phyloP scores from a whole-genome alignment of 1,284 basidiomycete genomes.

The Hortiboletus rubellus region DNA sequence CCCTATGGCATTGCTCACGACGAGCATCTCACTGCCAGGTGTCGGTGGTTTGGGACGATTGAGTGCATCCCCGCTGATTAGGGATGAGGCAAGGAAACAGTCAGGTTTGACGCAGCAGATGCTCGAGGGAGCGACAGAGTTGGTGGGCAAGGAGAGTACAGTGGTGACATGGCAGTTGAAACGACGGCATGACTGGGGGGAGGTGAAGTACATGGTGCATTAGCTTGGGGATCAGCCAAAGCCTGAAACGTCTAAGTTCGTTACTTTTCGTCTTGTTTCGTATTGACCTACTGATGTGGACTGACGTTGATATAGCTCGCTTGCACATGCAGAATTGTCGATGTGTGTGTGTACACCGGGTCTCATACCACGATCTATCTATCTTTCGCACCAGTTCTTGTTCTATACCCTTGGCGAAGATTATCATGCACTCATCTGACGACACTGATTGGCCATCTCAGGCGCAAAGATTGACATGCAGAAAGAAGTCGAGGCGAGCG shows the following conservation, averaged over 20 bases:
- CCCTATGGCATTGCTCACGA: constrained; percentile 40
- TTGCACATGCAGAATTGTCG: constrained; percentile 77
- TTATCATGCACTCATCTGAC: constrained; percentile 73
- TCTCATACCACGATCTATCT: constrained; percentile 70
- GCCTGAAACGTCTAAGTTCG: constrained; percentile 16
- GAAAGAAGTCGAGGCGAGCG: constrained; percentile 66
- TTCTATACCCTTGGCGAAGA: constrained; percentile 76
- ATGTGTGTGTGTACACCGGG: constrained; percentile 59
- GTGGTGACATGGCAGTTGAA: constrained; percentile 70
- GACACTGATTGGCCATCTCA: constrained; percentile 61
- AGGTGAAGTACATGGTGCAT: constrained; percentile 46
- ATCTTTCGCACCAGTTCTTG: constrained; percentile 77
- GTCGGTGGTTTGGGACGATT: constrained; percentile 37
- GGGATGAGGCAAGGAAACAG: constrained; percentile 15
- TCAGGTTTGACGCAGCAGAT: constrained; percentile 39
- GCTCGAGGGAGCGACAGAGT: constrained; percentile 45
- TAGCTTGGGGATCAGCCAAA: constrained; percentile 6
- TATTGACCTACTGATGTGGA: not conserved
- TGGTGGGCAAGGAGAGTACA: constrained; percentile 48
- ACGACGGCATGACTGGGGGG: constrained; percentile 52
- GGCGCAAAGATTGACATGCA: constrained; percentile 67
- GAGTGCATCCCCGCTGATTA: constrained; percentile 21
- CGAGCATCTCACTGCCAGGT: constrained; percentile 48
- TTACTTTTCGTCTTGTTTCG: not conserved
- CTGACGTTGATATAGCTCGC: constrained; percentile 45